phyloP scores from a whole-genome alignment of 2,329 filamentous ascomycete species.

The Phyllosticta citribraziliensis region DNA sequence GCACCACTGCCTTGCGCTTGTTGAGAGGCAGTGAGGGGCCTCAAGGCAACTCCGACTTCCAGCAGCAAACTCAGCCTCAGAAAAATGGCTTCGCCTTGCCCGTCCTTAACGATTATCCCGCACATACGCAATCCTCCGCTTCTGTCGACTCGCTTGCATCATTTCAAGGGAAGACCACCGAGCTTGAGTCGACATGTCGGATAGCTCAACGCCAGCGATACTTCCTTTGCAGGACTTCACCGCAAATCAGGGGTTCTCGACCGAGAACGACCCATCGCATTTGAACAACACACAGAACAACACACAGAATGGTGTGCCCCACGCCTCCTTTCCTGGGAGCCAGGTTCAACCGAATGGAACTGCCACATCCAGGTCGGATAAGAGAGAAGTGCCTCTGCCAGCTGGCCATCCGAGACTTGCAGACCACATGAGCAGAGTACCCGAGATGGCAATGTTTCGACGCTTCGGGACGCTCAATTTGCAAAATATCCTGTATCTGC shows the following conservation, averaged over 20 bases:
- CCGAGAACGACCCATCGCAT: not conserved
- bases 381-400: not conserved
- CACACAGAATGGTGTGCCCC: not conserved
- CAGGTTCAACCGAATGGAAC: not conserved
- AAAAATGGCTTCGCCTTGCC: not conserved
- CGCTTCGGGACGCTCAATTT: not conserved
- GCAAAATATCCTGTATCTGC: conserved; percentile 1
- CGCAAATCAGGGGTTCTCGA: not conserved
- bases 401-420: not conserved
- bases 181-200: not conserved
- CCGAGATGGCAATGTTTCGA: not conserved
- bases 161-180: not conserved
- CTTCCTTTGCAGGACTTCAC: not conserved
- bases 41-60: not conserved
- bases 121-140: not conserved
- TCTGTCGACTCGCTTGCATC: not conserved
- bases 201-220: not conserved
- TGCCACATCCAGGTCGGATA: not conserved
- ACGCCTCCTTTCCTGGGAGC: not conserved
- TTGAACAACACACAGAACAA: not conserved
- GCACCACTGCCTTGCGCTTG: not conserved
- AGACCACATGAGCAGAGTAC: not conserved
- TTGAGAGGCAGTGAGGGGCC: not conserved
- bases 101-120: not conserved
- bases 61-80: not conserved